phyloP scores from a whole-genome alignment of 2,329 filamentous ascomycete genomes.

The Botryosphaeria dothidea region DNA sequence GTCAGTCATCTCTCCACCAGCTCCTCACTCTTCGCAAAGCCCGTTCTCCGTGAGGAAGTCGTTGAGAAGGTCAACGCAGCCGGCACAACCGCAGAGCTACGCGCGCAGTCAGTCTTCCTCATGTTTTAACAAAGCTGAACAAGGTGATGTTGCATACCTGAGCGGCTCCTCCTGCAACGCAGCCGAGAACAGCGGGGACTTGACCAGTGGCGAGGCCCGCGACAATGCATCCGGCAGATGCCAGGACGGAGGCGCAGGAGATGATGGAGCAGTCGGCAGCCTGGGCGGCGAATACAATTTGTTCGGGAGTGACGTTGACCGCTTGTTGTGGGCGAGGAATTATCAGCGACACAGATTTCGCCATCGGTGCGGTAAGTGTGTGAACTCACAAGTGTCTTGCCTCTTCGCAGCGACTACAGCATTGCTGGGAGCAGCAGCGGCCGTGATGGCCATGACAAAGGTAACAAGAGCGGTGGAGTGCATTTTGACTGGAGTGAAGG shows the following conservation, averaged over 20 bases:
- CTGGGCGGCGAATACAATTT: conserved; percentile 66
- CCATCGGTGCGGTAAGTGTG: no score
- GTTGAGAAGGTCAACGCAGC: not conserved
- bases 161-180: not conserved
- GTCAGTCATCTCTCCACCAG: no score
- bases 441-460: not conserved
- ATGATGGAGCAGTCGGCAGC: conserved; percentile 72
- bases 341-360: not conserved
- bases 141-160: not conserved
- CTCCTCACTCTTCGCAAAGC: no score
- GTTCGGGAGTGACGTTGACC: not conserved
- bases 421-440: not conserved
- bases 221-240: not conserved
- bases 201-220: not conserved
- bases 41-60: not conserved
- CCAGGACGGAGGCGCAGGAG: conserved; percentile 55
- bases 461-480: not conserved
- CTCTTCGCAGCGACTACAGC: not conserved
- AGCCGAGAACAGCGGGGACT: not conserved
- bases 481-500: not conserved
- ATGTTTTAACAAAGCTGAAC: no score
- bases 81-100: not conserved
- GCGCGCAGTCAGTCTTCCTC: not conserved
- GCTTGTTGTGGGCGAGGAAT: not conserved
- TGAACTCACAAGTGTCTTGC: not conserved